Percentiles rank a stretch among this genome's conserved stretches.
Evolutionary conservation across 192 early-diverging fungal species (phyloP).

Genomic region (Coemansia sp.): DNA sequence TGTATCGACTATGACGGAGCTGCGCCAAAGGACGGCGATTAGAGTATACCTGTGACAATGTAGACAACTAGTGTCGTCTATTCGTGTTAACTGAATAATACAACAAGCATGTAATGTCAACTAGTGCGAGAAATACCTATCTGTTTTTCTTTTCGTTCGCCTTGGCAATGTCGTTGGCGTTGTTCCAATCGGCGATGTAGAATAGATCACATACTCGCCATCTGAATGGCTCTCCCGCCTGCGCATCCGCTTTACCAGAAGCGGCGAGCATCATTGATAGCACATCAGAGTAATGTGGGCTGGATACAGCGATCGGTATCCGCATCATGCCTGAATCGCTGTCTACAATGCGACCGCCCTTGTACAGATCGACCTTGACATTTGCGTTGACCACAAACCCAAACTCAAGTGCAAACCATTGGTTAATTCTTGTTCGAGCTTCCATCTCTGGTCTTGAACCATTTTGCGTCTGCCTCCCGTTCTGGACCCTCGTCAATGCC

Average conservation of each 20-base stretch:
- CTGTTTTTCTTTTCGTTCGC: background rate
- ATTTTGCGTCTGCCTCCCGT: background rate
- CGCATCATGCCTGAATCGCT: conserved; percentile 20
- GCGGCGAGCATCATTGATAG: background rate
- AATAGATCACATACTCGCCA: conserved; percentile 31
- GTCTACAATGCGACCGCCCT: conserved; percentile 14
- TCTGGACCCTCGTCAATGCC: background rate
- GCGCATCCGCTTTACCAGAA: background rate
- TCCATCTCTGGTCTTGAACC: background rate
- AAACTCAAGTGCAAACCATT: conserved; percentile 9
- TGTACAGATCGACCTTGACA: conserved; percentile 16
- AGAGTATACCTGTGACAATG: no score
- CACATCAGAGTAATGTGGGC: conserved; percentile 15
- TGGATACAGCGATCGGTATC: conserved; percentile 20
- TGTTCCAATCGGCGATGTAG: conserved; percentile 14
- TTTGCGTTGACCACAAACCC: conserved; percentile 16
- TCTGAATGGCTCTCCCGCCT: conserved; percentile 26
- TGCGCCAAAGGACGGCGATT: background rate
- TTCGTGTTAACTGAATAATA: no score
- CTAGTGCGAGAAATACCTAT: background rate
- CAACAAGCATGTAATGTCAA: no score
- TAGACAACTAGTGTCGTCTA: conserved; percentile 13
- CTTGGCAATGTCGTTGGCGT: background rate
- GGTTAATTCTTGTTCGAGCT: background rate
- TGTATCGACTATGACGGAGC: conserved; percentile 24